phyloP scores from a whole-genome alignment of 495 filamentous ascomycete species.

The Aeminium ludgeri region DNA sequence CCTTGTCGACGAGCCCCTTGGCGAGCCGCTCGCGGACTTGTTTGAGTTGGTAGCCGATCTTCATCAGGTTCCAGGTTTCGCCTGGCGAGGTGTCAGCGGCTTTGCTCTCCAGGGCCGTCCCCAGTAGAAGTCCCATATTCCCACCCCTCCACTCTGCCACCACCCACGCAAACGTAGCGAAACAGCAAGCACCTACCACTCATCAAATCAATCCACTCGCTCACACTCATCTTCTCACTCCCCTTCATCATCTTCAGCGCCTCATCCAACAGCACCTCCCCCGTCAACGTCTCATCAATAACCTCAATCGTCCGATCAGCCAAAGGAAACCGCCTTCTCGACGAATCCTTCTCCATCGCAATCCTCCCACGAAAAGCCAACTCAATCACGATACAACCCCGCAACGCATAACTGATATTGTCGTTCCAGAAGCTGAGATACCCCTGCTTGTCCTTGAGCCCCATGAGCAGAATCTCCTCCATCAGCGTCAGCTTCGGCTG shows the following conservation, averaged over 20 bases:
- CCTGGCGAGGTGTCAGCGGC: constrained; percentile 35
- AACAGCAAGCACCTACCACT: constrained; percentile 50
- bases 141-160: neutral
- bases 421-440: constrained; percentile 99
- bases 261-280: constrained; percentile 94
- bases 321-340: constrained; percentile 77
- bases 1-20: constrained; percentile 98
- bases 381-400: constrained; percentile 96
- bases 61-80: constrained; percentile 99
- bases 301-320: constrained; percentile 91
- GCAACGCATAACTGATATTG: constrained; percentile 94
- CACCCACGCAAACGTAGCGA: neutral
- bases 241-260: constrained; percentile 99
- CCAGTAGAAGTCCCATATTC: neutral
- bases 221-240: constrained; percentile 98
- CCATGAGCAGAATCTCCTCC: constrained; percentile 91
- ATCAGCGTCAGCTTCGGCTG: constrained; percentile 96
- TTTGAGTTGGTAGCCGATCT: constrained; percentile 98
- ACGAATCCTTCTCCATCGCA: constrained; percentile 96
- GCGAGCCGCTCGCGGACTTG: constrained; percentile 94
- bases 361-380: constrained; percentile 89
- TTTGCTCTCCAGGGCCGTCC: constrained; percentile 1
- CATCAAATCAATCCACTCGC: constrained; percentile 96
- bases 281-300: constrained; percentile 89
- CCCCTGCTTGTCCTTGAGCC: constrained; percentile 97